Conservation (phyloP, 2,329 filamentous ascomycete genomes). For the Trichoderma sp. region DNA sequence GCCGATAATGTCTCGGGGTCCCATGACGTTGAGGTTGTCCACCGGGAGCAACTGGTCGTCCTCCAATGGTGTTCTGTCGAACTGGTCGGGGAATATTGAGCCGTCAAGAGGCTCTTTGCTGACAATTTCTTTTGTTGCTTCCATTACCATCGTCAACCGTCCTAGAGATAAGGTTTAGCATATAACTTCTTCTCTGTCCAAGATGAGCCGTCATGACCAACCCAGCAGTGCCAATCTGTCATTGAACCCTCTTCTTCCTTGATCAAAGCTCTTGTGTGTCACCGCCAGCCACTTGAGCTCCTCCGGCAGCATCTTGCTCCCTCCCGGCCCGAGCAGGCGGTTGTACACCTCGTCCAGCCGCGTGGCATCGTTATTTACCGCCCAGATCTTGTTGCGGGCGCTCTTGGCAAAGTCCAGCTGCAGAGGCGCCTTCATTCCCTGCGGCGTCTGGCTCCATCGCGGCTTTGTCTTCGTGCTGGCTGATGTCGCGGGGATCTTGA, state of each 20-base stretch:
- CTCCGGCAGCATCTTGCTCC: conserved; percentile 74
- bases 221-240: conserved; percentile 88
- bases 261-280: conserved; percentile 98
- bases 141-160: conserved; percentile 43
- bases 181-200: not conserved
- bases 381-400: conserved; percentile 57
- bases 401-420: conserved; percentile 60
- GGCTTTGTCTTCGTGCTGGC: conserved; percentile 42
- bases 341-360: conserved; percentile 77
- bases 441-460: conserved; percentile 71
- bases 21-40: conserved; percentile 65
- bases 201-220: conserved; percentile 44
- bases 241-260: conserved; percentile 91
- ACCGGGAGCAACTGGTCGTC: conserved; percentile 73
- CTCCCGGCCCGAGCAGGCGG: conserved; percentile 71
- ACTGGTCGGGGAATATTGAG: conserved; percentile 44
- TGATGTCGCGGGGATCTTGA: conserved; percentile 29
- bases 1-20: conserved; percentile 63
- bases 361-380: conserved; percentile 73
- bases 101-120: conserved; percentile 36
- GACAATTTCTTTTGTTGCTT: conserved; percentile 43
- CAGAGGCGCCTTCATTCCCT: conserved; percentile 69
- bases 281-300: conserved; percentile 96
- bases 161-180: conserved; percentile 32
- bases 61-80: conserved; percentile 64